phyloP scores from a whole-genome alignment of 2,329 filamentous ascomycete species.

The Colletotrichum euphorbiae region DNA sequence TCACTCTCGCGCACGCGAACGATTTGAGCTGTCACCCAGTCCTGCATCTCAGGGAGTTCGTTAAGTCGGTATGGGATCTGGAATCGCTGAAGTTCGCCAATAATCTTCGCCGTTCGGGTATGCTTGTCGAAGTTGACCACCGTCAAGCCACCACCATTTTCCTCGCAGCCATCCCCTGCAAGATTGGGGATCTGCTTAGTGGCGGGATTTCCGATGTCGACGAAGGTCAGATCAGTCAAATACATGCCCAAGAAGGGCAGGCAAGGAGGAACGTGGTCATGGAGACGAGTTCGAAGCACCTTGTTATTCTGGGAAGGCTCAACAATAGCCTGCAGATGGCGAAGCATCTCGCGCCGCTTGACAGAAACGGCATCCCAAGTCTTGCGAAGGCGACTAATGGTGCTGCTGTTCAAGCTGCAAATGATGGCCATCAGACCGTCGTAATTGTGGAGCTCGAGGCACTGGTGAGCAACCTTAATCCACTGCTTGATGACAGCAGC shows the following conservation, averaged over 20 bases:
- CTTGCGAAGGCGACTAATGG: conserved; percentile 85
- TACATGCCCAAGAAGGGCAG: conserved; percentile 97
- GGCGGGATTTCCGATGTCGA: conserved; percentile 91
- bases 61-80: conserved; percentile 90
- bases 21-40: conserved; percentile 90
- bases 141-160: conserved; percentile 74
- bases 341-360: conserved; percentile 84
- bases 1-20: conserved; percentile 75
- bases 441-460: conserved; percentile 92
- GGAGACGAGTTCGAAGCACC: conserved; percentile 82
- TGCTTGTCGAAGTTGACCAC: conserved; percentile 99
- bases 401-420: conserved; percentile 91
- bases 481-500: conserved; percentile 94
- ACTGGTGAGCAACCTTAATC: conserved; percentile 93
- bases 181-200: conserved; percentile 77
- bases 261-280: conserved; percentile 90
- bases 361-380: conserved; percentile 92
- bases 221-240: conserved; percentile 94
- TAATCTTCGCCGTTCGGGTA: conserved; percentile 92
- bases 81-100: conserved; percentile 94
- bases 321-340: conserved; percentile 83
- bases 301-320: conserved; percentile 94
- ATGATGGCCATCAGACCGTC: conserved; percentile 97
- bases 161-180: conserved; percentile 59
- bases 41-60: conserved; percentile 88